Evolutionary conservation across 352 stramenopile genomes (phyloP), one percentile per base, ranked within the genome.

Genomic region (Hyaloperonospora arabidopsidis): DNA sequence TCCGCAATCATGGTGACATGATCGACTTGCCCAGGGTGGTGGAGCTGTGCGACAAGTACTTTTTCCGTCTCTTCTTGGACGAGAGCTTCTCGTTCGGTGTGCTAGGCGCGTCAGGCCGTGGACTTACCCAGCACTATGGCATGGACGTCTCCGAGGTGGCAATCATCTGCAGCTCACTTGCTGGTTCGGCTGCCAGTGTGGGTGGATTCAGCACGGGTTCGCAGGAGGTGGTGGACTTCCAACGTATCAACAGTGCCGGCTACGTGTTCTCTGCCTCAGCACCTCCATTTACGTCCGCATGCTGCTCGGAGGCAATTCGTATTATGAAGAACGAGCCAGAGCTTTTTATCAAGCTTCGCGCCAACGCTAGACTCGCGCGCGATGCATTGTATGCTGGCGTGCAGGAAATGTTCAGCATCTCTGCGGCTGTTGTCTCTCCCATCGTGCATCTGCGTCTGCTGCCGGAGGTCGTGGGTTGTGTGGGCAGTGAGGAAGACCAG

Each of bases 221-320:
- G 47, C 84, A 95, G 62, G 95, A 98, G 54, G 90, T 98, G 5
- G 92, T 98, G 10, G 94, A 98, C 72, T 97, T 98, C 80, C 97
- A 99, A 75, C 89, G 97, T 45, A 84, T 99, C 29, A 98, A 93
- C 63, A 97, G 93, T 36, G 95, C 95, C 5, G 96, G 96, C 46
- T 99, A 99, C 72, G 97, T 96, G 61, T 99, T 98, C 73, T 98
- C 92, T 57, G 97, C 97, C n/a, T 97, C 95, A 46, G 84, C 92
- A 21, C 95, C 96, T 32, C 97, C 97, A 8, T 99, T 98, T 72
- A 95, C 96, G 50, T 95, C 84, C 10, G 80, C 88, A 4, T 94
- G 81, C 47, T 89, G 83, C 32, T 89, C 84, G 6, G 85, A 87
- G 56, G 74, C 87, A n/a, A 82, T 97, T 34, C 76, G 70, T 25